Percentiles rank a stretch among this genome's conserved stretches.
phyloP scores from a whole-genome alignment of 2,329 filamentous ascomycete species.

The Fusarium denticulatum region DNA sequence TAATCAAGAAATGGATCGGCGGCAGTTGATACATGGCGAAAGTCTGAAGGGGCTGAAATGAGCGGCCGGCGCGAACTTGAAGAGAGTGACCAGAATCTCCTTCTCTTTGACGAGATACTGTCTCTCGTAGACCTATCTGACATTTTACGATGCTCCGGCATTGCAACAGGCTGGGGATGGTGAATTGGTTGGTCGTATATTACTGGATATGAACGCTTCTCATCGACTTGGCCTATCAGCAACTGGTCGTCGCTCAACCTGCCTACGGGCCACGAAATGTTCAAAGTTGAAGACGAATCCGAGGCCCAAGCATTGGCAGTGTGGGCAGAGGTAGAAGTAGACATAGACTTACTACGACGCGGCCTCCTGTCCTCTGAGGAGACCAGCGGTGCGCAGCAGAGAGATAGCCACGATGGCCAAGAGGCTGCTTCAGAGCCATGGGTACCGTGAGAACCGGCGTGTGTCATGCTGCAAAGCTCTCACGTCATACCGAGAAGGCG shows the following conservation, averaged over 20 bases:
- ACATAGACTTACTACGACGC: slow-evolving; percentile 51
- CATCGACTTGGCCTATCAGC: slow-evolving; percentile 48
- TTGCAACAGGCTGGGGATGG: slow-evolving; percentile 44
- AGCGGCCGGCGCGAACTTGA: slow-evolving; percentile 59
- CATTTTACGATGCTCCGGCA: slow-evolving; percentile 32
- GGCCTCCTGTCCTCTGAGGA: slow-evolving; percentile 53
- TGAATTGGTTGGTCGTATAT: slow-evolving; percentile 44
- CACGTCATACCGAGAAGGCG: slow-evolving; percentile 40
- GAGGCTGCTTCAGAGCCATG: slow-evolving; percentile 53
- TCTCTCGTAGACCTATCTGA: slow-evolving; percentile 48
- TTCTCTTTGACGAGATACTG: slow-evolving; percentile 58
- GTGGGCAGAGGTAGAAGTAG: slow-evolving; percentile 37
- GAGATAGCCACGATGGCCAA: slow-evolving; percentile 59
- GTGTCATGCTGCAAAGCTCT: slow-evolving; percentile 52
- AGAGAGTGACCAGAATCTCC: slow-evolving; percentile 56
- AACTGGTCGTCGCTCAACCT: slow-evolving; percentile 43
- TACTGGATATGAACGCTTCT: slow-evolving; percentile 42
- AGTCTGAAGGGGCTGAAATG: slow-evolving; percentile 69
- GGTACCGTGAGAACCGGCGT: slow-evolving; percentile 54
- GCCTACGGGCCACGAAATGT: slow-evolving; percentile 43
- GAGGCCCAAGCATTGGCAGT: slow-evolving; percentile 30
- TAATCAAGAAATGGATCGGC: slow-evolving; percentile 51
- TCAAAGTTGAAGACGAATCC: slow-evolving; percentile 35
- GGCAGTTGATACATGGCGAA: slow-evolving; percentile 65
- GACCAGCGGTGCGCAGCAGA: slow-evolving; percentile 56